Percentiles rank a stretch among this genome's conserved stretches.
These are phyloP conservation scores for Jasminum sambac DNA, from an alignment of 257 asterid species.

Conservation along the genomic window DNA sequence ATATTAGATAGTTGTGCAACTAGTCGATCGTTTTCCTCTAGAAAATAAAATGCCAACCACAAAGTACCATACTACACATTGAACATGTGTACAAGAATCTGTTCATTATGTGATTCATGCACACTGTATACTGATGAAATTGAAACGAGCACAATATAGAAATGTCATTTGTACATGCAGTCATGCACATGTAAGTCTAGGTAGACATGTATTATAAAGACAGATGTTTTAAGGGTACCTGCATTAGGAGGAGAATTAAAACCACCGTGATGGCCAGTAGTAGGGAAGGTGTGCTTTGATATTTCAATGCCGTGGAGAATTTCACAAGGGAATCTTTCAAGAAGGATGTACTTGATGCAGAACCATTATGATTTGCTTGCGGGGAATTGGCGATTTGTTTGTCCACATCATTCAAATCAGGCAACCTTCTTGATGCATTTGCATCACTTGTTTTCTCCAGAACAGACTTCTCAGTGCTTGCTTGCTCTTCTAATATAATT, in stretches of 20 bases:
- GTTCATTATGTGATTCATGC: background rate
- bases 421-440: conserved; percentile 31
- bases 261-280: conserved; percentile 57
- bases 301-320: conserved; percentile 47
- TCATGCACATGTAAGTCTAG: background rate
- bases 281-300: conserved; percentile 52
- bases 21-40: too few relatives aligned
- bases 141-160: background rate
- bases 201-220: background rate
- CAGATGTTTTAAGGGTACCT: conserved; percentile 47
- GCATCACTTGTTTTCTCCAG: conserved; percentile 32
- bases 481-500: conserved; percentile 35
- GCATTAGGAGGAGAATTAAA: conserved; percentile 78
- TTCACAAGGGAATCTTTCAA: conserved; percentile 40
- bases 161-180: background rate
- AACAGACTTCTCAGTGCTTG: conserved; percentile 24
- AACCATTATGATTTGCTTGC: conserved; percentile 29
- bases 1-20: too few relatives aligned
- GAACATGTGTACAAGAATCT: background rate
- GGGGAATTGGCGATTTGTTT: conserved; percentile 33
- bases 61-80: background rate
- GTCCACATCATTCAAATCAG: conserved; percentile 37
- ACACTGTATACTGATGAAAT: background rate
- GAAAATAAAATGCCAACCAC: background rate
- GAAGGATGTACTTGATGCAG: conserved; percentile 41